Base-by-base conservation (phyloP, 2,329 filamentous ascomycete genomes). In the Alternaria dauci region DNA sequence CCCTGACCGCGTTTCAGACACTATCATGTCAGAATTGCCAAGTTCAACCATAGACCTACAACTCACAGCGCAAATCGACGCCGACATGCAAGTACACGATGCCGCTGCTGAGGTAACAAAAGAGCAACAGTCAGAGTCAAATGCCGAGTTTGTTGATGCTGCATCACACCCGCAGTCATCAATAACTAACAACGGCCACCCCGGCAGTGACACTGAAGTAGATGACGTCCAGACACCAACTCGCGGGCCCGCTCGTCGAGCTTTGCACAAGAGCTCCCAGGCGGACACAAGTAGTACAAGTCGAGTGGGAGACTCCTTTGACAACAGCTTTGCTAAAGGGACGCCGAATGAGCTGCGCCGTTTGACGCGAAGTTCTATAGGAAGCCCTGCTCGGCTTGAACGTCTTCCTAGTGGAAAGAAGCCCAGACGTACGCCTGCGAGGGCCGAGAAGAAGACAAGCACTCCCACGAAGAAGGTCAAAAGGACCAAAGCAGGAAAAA, bases 251-350 rank as follows among this genome's bases (percentile, higher is more conserved):
- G 54, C 44, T 18, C 42, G 53, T 11, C 36, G 18, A 16, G 41
- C 42, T 6, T 41, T 53, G 0, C 43, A 52, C 9, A 58, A 70
- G 25, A 53, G 63, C 18, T 59, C 42, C 12, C 60, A 62, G 53
- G 20, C 43, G 5, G 64, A 52, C 4, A 67, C 66, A 2, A 73
- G 60, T 25, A 73, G 72, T 46, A 69, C 71, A 20, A 79, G 73
- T 47, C 69, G 73, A 36, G 67, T 81, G 4, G 73, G 69, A 26
- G 76, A 81, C 38, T 81, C 79, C 30, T 80, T 81, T 60, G 61
- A 56, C 5, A 69, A 52, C 25, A 58, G 68, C 5, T 66, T 66
- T 8, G 55, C 68, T 1, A 61, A 59, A 30, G 58, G 66, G 20
- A 72, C 68, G 16, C 67, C 72, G 38, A 63, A 62, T 11, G 51